phyloP scores from a whole-genome alignment of 1,284 basidiomycete genomes.

The Ustilago vetiveriae region DNA sequence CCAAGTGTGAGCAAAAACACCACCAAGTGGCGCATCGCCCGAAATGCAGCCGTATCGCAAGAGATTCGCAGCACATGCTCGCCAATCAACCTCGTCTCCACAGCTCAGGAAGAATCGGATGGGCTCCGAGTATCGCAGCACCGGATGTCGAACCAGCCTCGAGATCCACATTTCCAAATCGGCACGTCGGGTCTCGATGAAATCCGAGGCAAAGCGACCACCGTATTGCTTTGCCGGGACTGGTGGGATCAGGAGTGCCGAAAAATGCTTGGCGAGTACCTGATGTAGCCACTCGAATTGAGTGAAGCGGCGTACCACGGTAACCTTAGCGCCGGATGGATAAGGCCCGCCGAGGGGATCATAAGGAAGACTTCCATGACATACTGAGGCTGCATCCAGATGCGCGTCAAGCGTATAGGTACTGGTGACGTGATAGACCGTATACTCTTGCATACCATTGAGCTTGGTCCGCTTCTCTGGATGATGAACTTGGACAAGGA shows the following conservation, averaged over 20 bases:
- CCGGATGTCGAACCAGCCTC: conserved; percentile 78
- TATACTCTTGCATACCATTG: conserved; percentile 75
- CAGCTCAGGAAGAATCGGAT: conserved; percentile 78
- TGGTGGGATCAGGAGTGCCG: conserved; percentile 80
- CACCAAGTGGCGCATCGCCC: conserved; percentile 5
- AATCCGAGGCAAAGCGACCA: conserved; percentile 79
- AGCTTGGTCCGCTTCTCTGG: conserved; percentile 77
- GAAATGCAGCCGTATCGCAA: conserved; percentile 8
- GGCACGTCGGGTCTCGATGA: conserved; percentile 80
- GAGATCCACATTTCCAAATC: conserved; percentile 81
- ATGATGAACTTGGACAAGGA: conserved; percentile 79
- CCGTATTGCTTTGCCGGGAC: conserved; percentile 84
- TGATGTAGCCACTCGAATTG: conserved; percentile 82
- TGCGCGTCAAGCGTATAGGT: conserved; percentile 70
- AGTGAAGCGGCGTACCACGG: conserved; percentile 80
- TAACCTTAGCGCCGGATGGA: conserved; percentile 38
- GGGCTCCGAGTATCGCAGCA: conserved; percentile 80
- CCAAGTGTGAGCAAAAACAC: conserved; percentile 80
- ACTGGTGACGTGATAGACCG: conserved; percentile 80
- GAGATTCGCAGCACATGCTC: conserved; percentile 7
- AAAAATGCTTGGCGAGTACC: conserved; percentile 74
- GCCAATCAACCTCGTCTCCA: conserved; percentile 45
- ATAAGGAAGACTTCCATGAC: conserved; percentile 37
- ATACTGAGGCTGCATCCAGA: neutral
- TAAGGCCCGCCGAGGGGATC: conserved; percentile 43